Base-by-base conservation (phyloP, 306 rosid genomes). In the Rubus parviflorus region DNA sequence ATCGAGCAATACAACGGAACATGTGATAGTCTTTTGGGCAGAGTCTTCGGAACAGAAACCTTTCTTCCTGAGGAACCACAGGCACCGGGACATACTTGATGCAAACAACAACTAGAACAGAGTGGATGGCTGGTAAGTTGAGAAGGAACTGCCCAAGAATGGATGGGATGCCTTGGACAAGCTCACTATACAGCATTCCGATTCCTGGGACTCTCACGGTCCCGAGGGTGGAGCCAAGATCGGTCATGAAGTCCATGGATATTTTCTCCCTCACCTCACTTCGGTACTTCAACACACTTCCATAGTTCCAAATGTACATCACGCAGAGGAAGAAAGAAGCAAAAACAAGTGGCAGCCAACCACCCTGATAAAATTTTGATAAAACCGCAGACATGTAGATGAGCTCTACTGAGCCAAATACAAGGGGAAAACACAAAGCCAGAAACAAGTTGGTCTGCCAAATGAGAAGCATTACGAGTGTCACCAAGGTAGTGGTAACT, bases 261-360 rank as follows among this genome's bases (percentile, higher is more conserved):
- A 95, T 88, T 89, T 90, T 95, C 85, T 86, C 92, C 80, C 93
- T 81, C 22, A 95, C 89, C 84, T 95, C 91, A 35, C 97, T 89
- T 76, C 63, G 91, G 81, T 95, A 95, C 84, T 90, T 95, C 89
- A 95, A 82, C 62, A 95, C 97, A 60, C 98, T 95, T 35, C 98
- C 98, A 42, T 90, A 95, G 92, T 95, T 95, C 98, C 98, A 95
- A 0, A 87, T 95, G 91, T 95, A 95, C 98, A 95, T 95, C 82
- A 92, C 83, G 51, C 91, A 84, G 71, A 95, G 97, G 86, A 95
- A 95, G 81, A 89, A 47, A 47, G 84, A 67, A 38, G 97, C 97
- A 42, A 95, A 92, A 78, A 73, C 97, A 70, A 95, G 97, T 8
- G 98, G 98, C 81, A 95, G 92, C 98, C 97, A 92, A 42, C 97